Conservation (phyloP, 2,329 filamentous ascomycete genomes). For the Trichophyton simii region DNA sequence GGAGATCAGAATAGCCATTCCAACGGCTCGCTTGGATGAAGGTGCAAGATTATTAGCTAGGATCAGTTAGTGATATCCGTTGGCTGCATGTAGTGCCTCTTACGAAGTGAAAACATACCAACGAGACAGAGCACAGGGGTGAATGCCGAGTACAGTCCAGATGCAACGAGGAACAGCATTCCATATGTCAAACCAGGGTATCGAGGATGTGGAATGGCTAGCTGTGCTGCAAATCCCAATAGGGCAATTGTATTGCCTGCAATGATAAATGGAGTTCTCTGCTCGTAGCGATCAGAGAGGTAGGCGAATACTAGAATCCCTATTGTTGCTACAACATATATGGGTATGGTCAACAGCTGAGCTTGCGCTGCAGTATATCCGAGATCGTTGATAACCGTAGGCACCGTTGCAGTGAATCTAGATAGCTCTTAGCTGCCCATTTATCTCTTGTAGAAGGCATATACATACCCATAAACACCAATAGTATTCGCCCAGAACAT, state of each 20-base stretch:
- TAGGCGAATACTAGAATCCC: slow-evolving; percentile 19
- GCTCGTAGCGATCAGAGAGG: slow-evolving; percentile 20
- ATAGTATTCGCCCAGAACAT: slow-evolving; percentile 17
- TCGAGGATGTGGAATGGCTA: slow-evolving; percentile 25
- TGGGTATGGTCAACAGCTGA: slow-evolving; percentile 26
- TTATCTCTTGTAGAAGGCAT: slow-evolving; percentile 5
- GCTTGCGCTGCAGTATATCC: slow-evolving; percentile 32
- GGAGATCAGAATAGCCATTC: slow-evolving; percentile 32
- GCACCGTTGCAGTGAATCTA: slow-evolving; percentile 17
- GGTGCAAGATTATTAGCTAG: slow-evolving; percentile 25
- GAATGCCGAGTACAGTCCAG: slow-evolving; percentile 11
- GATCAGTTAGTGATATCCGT: background rate
- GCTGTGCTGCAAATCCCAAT: slow-evolving; percentile 46
- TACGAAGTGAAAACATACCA: background rate
- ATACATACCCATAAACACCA: slow-evolving; percentile 14
- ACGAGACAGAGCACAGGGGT: slow-evolving; percentile 11
- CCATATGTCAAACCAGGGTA: slow-evolving; percentile 11
- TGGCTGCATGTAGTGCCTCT: too few species aligned
- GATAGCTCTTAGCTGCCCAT: slow-evolving; percentile 11
- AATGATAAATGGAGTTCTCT: slow-evolving; percentile 27
- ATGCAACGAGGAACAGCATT: slow-evolving; percentile 12
- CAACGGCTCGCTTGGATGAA: slow-evolving; percentile 31
- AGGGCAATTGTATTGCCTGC: slow-evolving; percentile 58
- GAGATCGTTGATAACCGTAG: slow-evolving; percentile 20
- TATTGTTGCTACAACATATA: slow-evolving; percentile 18